Conservation (phyloP, 768 basidiomycete species). For the Leccinum ochraceum region DNA sequence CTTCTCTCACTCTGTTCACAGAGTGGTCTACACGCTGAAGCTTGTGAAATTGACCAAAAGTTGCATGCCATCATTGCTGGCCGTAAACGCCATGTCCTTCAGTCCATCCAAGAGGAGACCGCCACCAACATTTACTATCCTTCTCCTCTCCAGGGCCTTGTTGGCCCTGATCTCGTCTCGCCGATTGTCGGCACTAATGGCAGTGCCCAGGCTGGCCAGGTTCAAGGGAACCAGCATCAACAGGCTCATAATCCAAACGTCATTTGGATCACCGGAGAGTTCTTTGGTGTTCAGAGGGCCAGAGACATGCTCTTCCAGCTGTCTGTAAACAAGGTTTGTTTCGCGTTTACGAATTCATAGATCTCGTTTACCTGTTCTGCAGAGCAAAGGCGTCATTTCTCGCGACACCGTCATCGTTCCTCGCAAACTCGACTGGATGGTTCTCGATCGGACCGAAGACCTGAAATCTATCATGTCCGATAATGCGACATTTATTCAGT, state of each 20-base stretch:
- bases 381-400: constrained; percentile 91
- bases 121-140: constrained; percentile 97
- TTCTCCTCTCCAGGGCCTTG: constrained; percentile 82
- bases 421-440: constrained; percentile 97
- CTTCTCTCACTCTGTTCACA: constrained; percentile 31
- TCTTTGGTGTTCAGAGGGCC: constrained; percentile 93
- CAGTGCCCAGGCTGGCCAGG: constrained; percentile 34
- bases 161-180: constrained; percentile 60
- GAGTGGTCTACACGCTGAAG: constrained; percentile 90
- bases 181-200: constrained; percentile 39
- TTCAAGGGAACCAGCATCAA: constrained; percentile 24
- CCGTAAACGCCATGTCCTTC: constrained; percentile 81
- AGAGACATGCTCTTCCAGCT: constrained; percentile 93
- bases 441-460: constrained; percentile 94
- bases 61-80: constrained; percentile 90
- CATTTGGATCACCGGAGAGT: constrained; percentile 98
- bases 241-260: constrained; percentile 63
- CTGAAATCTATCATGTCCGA: constrained; percentile 92
- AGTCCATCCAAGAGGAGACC: constrained; percentile 95
- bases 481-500: constrained; percentile 94
- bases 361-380: background rate
- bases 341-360: background rate
- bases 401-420: constrained; percentile 93
- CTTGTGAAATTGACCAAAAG: constrained; percentile 93
- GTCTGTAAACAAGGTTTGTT: constrained; percentile 75